Conservation (phyloP, 768 basidiomycete species). For the Hygrocybe coccinea region DNA sequence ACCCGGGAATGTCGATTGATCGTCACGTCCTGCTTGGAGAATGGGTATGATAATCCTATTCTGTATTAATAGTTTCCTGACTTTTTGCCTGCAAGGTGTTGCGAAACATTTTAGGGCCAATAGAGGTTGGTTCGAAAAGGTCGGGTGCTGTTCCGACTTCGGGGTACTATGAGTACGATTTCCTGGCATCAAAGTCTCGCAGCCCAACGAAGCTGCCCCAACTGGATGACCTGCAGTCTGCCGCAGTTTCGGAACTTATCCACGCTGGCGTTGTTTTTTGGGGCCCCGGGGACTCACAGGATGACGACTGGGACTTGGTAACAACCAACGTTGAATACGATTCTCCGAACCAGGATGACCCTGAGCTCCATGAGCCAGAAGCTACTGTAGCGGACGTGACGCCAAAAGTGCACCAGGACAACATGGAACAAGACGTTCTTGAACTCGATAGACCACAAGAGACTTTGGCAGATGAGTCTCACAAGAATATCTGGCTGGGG, state of each 20-base stretch:
- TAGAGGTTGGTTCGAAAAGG: slow-evolving; percentile 8
- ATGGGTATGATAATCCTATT: slow-evolving; percentile 41
- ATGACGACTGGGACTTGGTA: not conserved
- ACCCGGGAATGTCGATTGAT: slow-evolving; percentile 44
- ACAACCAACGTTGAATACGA: not conserved
- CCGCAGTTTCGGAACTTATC: slow-evolving; percentile 42
- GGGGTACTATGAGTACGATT: slow-evolving; percentile 48
- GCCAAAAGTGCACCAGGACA: too few species aligned
- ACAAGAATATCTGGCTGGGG: too few species aligned
- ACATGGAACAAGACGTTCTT: too few species aligned
- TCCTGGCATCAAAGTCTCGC: slow-evolving; percentile 42
- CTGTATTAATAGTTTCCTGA: slow-evolving; percentile 5
- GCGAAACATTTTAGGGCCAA: slow-evolving; percentile 23
- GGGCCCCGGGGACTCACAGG: slow-evolving; percentile 17
- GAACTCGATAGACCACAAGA: too few species aligned
- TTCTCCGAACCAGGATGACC: not conserved
- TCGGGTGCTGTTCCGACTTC: slow-evolving; percentile 7
- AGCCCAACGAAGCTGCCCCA: slow-evolving; percentile 33
- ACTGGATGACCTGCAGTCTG: slow-evolving; percentile 47
- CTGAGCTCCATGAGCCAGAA: too few species aligned
- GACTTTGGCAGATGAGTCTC: too few species aligned
- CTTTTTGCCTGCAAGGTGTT: slow-evolving; percentile 16
- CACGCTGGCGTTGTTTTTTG: slow-evolving; percentile 50
- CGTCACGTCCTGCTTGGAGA: slow-evolving; percentile 48
- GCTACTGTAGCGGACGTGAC: too few species aligned